A percentile compares a stretch with the other conserved stretches of the same genome.
Conservation (phyloP, 108 stramenopile genomes). For the Aurantiochytrium sp. region DNA sequence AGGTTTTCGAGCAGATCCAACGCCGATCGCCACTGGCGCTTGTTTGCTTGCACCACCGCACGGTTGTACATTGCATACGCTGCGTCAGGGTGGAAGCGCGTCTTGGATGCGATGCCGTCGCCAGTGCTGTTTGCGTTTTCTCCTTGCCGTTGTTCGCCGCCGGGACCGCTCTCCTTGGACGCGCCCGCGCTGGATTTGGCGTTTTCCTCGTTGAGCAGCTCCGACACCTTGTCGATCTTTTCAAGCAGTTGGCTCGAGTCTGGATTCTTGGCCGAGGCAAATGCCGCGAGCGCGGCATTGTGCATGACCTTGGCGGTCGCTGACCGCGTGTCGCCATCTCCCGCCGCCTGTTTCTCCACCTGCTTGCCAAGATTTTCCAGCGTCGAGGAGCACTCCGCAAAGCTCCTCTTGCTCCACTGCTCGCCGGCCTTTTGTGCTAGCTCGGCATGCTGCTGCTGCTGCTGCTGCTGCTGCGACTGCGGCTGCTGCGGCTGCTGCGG, state of each 20-base stretch:
- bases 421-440: background rate
- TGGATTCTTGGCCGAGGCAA: background rate
- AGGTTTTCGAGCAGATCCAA: background rate
- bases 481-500: background rate
- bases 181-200: background rate
- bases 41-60: background rate
- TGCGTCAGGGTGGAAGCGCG: background rate
- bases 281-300: background rate
- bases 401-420: background rate
- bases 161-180: background rate
- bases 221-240: background rate
- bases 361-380: background rate
- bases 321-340: background rate
- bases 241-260: background rate
- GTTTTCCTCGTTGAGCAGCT: background rate
- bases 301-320: background rate
- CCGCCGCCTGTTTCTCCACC: background rate
- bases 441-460: conserved; percentile 6
- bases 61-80: background rate
- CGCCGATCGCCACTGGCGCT: conserved; percentile 2
- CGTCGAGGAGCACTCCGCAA: background rate
- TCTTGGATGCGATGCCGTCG: background rate
- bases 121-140: background rate
- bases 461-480: background rate
- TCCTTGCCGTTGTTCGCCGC: background rate